A percentile compares a stretch with the other conserved stretches of the same genome.
Evolutionary conservation across 176 grass and related monocot genomes (phyloP).

Genomic region (Oryza longistaminata): DNA sequence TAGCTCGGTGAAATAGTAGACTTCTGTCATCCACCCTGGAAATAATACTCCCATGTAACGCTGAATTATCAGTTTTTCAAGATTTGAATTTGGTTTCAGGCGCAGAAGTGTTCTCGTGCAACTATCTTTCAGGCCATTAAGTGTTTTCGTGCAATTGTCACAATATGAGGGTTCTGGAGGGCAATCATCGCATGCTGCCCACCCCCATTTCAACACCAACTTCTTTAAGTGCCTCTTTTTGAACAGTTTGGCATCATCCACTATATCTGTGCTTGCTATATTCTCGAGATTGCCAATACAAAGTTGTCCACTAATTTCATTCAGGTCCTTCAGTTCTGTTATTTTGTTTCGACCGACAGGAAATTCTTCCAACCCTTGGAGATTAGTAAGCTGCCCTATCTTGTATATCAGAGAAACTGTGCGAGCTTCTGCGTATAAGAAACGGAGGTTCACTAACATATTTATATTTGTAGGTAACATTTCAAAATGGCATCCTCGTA

Average conservation of each 20-base stretch:
- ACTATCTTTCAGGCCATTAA: too few relatives aligned
- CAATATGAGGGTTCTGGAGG: too few relatives aligned
- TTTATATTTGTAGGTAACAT: constrained; percentile 39
- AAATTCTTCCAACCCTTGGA: constrained; percentile 39
- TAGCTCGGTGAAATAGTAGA: constrained; percentile 21
- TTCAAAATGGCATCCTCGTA: constrained; percentile 26
- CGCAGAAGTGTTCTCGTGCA: constrained; percentile 14
- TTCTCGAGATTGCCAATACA: constrained; percentile 34
- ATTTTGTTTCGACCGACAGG: constrained; percentile 32
- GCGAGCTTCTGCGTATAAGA: constrained; percentile 33
- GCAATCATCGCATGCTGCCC: not conserved
- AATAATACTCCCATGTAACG: constrained; percentile 14
- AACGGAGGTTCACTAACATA: constrained; percentile 27
- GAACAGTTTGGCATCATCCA: constrained; percentile 6
- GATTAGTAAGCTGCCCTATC: constrained; percentile 42
- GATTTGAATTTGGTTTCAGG: constrained; percentile 37
- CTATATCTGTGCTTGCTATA: constrained; percentile 19
- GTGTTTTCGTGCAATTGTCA: too few relatives aligned
- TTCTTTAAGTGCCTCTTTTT: constrained; percentile 36
- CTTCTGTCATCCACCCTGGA: constrained; percentile 39
- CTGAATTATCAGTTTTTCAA: constrained; percentile 33
- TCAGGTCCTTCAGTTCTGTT: constrained; percentile 40
- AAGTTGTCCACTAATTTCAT: constrained; percentile 34
- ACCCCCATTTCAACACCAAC: constrained; percentile 18
- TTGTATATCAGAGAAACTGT: constrained; percentile 36